Evolutionary conservation across 345 rosid genomes (phyloP), one percentile per base, ranked within the genome.

Genomic region (Bretschneidera sinensis): DNA sequence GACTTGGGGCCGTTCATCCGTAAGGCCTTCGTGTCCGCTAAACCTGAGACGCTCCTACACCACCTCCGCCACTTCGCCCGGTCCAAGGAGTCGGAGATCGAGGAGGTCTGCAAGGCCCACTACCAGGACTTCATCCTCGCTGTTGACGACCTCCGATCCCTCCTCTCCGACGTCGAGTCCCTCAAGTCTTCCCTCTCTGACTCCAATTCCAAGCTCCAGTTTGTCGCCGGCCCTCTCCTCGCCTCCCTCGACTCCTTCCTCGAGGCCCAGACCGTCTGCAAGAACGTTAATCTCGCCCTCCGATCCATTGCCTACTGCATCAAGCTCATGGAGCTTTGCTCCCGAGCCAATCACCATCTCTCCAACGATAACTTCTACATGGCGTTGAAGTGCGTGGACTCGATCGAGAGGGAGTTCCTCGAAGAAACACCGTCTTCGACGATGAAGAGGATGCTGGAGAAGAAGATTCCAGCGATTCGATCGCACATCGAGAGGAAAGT

Each of bases 61-160:
- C 89, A 81, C 66, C 94, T 92, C 74, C 96, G 96, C 63, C 79
- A 75, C 69, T 92, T 92, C 71, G 70, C 94, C 24, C 88, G 97
- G 62, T 79, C 94, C 48, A 92, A 92, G 56, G 98, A 92, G 54
- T 81, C 97, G 6, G 98, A 92, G 83, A 92, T 92, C 78, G 98
- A 92, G 33, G 98, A 89, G 70, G 97, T 92, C 24, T 92, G 98
- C 69, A 89, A 87, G 60, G 97, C 97, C 67, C 98, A 89, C 83
- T 89, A 92, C 65, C 98, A 92, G 61, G 98, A 92, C 65, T 92
- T 92, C 81, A 92, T 89, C 66, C 77, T 81, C 50, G 98, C 98
- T 70, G 98, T 92, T 48, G 98, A 92, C 69, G 98, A 89, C 69
- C 98, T 92, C 63, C 89, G 95, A 73, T 92, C 98, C 52, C 88